Base-by-base conservation (phyloP, 495 filamentous ascomycete species). In the Annulohypoxylon maeteangense region DNA sequence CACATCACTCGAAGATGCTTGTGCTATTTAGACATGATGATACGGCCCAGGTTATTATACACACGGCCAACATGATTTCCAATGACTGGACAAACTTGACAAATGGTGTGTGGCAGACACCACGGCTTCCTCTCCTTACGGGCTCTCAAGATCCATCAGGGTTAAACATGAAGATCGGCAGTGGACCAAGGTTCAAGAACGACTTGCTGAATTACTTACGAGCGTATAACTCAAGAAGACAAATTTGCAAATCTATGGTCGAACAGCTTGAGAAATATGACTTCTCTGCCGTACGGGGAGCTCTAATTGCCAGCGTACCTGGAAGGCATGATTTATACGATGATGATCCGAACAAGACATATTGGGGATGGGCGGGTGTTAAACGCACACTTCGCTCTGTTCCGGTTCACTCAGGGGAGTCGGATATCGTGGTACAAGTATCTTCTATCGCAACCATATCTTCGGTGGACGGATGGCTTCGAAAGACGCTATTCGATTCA, bases 21-120 rank as follows among this genome's bases (percentile, higher is more conserved):
- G 83, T 97, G 34, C 80, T 97, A 7, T 80, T 97, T 53, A 85
- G 92, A 7, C 88, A 91, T 76, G 93, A 97, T 76, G 87, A 90
- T 65, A 83, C 84, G 0, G 92, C 91, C 3, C 91, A 97, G 83
- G 80, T 97, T 14, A 79, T 96, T 16, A 95, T 97, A 40, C 92
- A 95, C 67, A 98, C 94, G 0, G 93, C 93, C 10, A 97, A 98
- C 70, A 92, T 97, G 88, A 94, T 97, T 45, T 76, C 83, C 22
- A 84, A 87, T 50, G 94, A 98, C 80, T 98, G 94, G 94, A 83
- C 80, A 7, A 93, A 94, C 71, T 92, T 97, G 92, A 89, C 88
- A 0, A 93, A 98, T 74, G 93, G 90, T 1, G 87, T 90, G 20
- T 98, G 94, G 94, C 83, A 81, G 29, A 94, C 93, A 7, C 93